Evolutionary conservation across 2,329 filamentous ascomycete genomes (phyloP), one percentile per base, ranked within the genome.

Genomic region (Trichoderma polysporum): DNA sequence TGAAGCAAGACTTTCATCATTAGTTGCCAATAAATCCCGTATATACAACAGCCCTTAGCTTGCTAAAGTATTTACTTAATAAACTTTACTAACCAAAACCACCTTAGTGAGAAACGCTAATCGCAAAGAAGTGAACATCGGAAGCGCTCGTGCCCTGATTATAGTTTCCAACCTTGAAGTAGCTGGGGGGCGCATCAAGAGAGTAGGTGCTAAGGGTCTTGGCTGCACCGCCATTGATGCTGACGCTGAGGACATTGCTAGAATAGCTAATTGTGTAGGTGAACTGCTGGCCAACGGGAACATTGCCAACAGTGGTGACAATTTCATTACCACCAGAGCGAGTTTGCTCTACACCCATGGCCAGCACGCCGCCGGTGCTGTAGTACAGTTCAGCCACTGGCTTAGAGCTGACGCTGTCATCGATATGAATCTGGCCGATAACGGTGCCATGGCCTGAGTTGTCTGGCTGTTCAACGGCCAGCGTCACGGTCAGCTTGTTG

Each of bases 331-430:
- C 69, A 13, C 77, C 68, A 4, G 76, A 57, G 70, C 75, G 35
- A 72, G 78, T 69, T 59, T 78, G 76, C 9, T 68, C 60, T 15
- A 81, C 79, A 1, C 79, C 79, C 63, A 80, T 76, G 0, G 70
- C 72, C 12, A 81, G 67, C 0, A 71, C 73, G 4, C 79, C 79
- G 2, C 69, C 71, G 5, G 71, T 67, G 56, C 74, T 77, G 66
- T 78, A 78, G 70, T 79, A 82, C 17, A 81, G 70, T 66, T 82
- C 80, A 22, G 72, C 75, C 12, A 81, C 73, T 0, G 79, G 79
- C 69, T 81, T 81, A 61, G 68, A 68, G 25, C 76, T 79, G 12
- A 79, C 68, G 7, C 63, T 72, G 53, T 76, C 76, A 33, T 79
- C 75, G 47, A 78, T 75, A 41, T 79, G 76, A 63, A 80, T 75